Conservation (phyloP, 352 stramenopile species). For the Plasmopara halstedii region DNA sequence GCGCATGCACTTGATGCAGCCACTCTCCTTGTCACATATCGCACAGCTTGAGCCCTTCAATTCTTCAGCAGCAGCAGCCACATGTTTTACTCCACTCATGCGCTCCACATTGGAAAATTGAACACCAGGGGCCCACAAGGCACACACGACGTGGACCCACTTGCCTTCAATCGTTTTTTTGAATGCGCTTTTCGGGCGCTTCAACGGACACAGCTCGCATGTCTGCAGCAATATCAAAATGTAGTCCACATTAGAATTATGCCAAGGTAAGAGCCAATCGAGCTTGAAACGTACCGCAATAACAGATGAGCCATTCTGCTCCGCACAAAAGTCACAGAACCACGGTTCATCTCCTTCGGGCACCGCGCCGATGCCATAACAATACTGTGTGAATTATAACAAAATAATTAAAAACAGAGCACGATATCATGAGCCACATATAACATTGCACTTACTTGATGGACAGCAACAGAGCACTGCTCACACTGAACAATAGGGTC, state of each 20-base stretch:
- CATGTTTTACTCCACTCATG: slow-evolving; percentile 77
- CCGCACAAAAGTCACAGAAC: slow-evolving; percentile 78
- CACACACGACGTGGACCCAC: slow-evolving; percentile 83
- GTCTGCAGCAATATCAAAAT: slow-evolving; percentile 21
- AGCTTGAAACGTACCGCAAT: slow-evolving; percentile 34
- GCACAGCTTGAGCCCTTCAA: slow-evolving; percentile 53
- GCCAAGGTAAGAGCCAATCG: neutral
- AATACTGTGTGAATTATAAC: slow-evolving; percentile 47
- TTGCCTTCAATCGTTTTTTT: slow-evolving; percentile 76
- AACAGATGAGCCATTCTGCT: slow-evolving; percentile 26
- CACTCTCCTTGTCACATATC: slow-evolving; percentile 57
- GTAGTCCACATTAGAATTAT: neutral
- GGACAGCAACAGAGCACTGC: slow-evolving; percentile 73
- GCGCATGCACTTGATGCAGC: slow-evolving; percentile 83
- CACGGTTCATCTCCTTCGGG: slow-evolving; percentile 76
- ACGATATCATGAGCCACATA: neutral
- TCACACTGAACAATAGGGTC: slow-evolving; percentile 86
- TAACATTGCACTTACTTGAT: slow-evolving; percentile 45
- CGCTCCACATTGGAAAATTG: slow-evolving; percentile 80
- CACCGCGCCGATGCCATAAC: slow-evolving; percentile 77
- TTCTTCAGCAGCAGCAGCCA: slow-evolving; percentile 54
- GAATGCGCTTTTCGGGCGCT: slow-evolving; percentile 59
- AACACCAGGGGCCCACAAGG: slow-evolving; percentile 78
- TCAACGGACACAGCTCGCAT: slow-evolving; percentile 73
- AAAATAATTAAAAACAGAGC: neutral